phyloP scores from a whole-genome alignment of 1,284 basidiomycete species.

The Puccinia novopanici region DNA sequence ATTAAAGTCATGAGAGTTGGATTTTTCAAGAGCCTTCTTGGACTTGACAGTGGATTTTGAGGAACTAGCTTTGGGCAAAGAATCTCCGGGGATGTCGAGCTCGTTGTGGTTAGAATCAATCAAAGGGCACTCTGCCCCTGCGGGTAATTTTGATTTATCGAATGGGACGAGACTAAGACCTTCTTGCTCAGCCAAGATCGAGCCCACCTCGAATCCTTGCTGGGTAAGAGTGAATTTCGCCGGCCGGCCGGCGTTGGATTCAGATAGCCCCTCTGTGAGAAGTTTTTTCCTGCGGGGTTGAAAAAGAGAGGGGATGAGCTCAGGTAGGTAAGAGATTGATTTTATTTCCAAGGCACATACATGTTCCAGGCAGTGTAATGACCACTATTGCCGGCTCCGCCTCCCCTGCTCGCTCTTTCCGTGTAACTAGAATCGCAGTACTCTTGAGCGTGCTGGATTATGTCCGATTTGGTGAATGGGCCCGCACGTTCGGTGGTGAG shows the following conservation, averaged over 20 bases:
- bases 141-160: slow-evolving; percentile 31
- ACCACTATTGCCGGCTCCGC: slow-evolving; percentile 39
- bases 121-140: background rate
- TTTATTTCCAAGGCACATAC: slow-evolving; percentile 51
- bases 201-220: slow-evolving; percentile 55
- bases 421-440: slow-evolving; percentile 54
- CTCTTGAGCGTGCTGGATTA: slow-evolving; percentile 56
- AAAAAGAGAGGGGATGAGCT: background rate
- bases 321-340: background rate
- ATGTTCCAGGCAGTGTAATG: slow-evolving; percentile 58
- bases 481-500: slow-evolving; percentile 32
- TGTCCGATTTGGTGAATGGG: slow-evolving; percentile 54
- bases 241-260: slow-evolving; percentile 57
- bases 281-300: slow-evolving; percentile 55
- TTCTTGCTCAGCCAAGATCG: slow-evolving; percentile 37
- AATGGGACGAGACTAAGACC: slow-evolving; percentile 1
- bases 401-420: slow-evolving; percentile 22
- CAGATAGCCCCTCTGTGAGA: slow-evolving; percentile 57
- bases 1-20: background rate
- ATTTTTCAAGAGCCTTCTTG: background rate
- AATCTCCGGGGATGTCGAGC: background rate
- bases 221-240: slow-evolving; percentile 56
- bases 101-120: background rate
- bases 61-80: background rate
- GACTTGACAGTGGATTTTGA: background rate